Evolutionary conservation across 768 basidiomycete species (phyloP).

Genomic region (Phylloporus sp.): DNA sequence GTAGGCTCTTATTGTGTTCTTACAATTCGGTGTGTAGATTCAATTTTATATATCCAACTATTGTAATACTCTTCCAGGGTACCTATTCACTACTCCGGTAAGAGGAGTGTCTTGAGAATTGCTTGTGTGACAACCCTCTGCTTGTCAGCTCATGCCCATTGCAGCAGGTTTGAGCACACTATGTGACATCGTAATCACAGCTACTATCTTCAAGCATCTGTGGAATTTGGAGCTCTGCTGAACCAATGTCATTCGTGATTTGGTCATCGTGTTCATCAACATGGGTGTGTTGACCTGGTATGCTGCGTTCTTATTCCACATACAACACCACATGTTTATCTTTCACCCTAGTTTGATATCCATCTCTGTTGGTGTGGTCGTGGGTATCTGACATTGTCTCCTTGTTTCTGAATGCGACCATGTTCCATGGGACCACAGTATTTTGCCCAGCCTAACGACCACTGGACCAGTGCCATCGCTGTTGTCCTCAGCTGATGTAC

Average conservation of each 20-base stretch:
- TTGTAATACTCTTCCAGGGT: background rate
- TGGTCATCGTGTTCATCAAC: constrained; percentile 12
- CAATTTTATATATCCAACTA: background rate
- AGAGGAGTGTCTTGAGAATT: background rate
- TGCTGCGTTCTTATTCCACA: background rate
- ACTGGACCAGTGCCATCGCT: constrained; percentile 9
- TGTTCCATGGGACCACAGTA: constrained; percentile 1
- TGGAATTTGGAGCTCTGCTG: constrained; percentile 12
- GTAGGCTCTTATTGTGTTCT: background rate
- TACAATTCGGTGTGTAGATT: constrained; percentile 7
- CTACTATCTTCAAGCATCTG: constrained; percentile 7
- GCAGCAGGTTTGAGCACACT: constrained; percentile 2
- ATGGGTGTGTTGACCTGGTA: constrained; percentile 17
- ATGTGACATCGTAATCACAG: constrained; percentile 13
- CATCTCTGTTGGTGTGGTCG: constrained; percentile 2
- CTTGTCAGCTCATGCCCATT: constrained; percentile 7
- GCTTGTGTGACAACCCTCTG: background rate
- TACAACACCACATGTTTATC: background rate
- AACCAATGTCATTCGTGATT: constrained; percentile 1
- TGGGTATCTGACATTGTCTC: background rate
- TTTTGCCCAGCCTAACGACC: background rate
- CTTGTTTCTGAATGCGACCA: background rate
- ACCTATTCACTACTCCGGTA: constrained; percentile 7
- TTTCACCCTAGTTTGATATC: constrained; percentile 7
- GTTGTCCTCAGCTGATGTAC: constrained; percentile 11